Evolutionary conservation across 2,329 filamentous ascomycete species (phyloP).

Genomic region (Cladosporium sp.): DNA sequence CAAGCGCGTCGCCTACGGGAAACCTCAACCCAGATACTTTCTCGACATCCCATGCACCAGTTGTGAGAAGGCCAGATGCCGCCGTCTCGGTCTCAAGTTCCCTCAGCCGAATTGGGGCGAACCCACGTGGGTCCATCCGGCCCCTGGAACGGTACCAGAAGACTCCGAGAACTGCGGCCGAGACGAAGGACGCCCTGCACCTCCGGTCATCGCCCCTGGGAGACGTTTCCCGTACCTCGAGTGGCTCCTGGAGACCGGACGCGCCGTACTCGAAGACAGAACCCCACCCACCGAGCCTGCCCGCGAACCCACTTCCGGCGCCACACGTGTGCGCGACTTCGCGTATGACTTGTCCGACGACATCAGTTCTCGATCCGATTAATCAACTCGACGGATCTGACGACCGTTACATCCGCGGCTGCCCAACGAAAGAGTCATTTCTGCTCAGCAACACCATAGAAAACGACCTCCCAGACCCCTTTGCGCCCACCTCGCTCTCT

Average conservation of each 20-base stretch:
- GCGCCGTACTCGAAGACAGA: too few relatives aligned
- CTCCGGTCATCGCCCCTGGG: too few relatives aligned
- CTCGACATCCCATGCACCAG: not conserved
- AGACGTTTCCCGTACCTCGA: too few relatives aligned
- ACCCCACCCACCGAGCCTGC: too few relatives aligned
- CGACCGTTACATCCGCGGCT: not conserved
- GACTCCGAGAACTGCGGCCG: too few relatives aligned
- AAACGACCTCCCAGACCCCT: constrained; percentile 22
- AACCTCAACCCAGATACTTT: not conserved
- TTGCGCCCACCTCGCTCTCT: constrained; percentile 54
- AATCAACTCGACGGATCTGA: not conserved
- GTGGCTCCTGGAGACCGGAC: too few relatives aligned
- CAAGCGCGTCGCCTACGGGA: not conserved
- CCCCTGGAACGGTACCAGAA: not conserved
- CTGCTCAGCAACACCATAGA: constrained; percentile 10
- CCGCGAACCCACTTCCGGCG: too few relatives aligned
- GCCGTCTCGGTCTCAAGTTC: not conserved
- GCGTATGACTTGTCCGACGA: too few relatives aligned
- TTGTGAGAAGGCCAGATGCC: not conserved
- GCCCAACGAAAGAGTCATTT: constrained; percentile 25
- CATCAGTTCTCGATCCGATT: too few relatives aligned
- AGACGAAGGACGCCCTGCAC: too few relatives aligned
- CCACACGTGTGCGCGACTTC: too few relatives aligned
- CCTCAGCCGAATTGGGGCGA: not conserved
- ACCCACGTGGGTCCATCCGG: not conserved